Base-by-base conservation (phyloP, 2,329 filamentous ascomycete genomes). In the Cladosporium sp. region DNA sequence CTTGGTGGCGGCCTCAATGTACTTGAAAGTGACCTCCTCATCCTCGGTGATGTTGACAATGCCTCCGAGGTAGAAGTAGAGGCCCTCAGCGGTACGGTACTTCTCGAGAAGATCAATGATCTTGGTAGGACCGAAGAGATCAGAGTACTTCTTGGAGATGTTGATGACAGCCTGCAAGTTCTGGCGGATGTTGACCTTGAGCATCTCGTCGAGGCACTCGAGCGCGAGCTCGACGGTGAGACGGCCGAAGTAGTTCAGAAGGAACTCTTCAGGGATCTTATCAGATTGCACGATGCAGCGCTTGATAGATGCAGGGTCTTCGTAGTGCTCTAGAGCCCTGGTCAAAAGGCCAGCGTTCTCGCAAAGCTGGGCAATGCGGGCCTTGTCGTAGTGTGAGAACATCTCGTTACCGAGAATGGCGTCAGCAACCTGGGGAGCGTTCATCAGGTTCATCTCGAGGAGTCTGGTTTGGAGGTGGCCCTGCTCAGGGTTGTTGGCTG, bases 31-130 rank as follows among this genome's bases (percentile, higher is more conserved):
- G 32, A 99, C 95, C 76, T 99, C 95, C 25, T 91, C 86, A 73
- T 98, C 95, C 78, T 98, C 92, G 65, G 92, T 96, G 57, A 99
- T 84, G 78, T 99, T 99, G 79, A 99, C 94, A 72, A 99, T 96
- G 77, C 93, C 97, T 67, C 95, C 95, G 18, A 99, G 88, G 81
- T 97, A 99, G 83, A 97, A 97, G 86, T 95, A 99, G 5, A 99
- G 88, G 77, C 95, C 95, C 79, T 99, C 95, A 3, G 92, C 89
- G 39, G 95, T 98, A 79, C 95, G 93, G 83, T 98, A 96, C 83
- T 96, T 97, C 83, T 99, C 95, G 60, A 99, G 90, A 7, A 99
- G 86, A 71, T 96, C 92, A 69, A 99, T 96, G 70, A 99, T 85
- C 63, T 88, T 89, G 65, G 88, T 89, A n/a, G 95, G 84, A 10